Conservation (phyloP, 495 filamentous ascomycete genomes). For the Daldinia caldariorum region DNA sequence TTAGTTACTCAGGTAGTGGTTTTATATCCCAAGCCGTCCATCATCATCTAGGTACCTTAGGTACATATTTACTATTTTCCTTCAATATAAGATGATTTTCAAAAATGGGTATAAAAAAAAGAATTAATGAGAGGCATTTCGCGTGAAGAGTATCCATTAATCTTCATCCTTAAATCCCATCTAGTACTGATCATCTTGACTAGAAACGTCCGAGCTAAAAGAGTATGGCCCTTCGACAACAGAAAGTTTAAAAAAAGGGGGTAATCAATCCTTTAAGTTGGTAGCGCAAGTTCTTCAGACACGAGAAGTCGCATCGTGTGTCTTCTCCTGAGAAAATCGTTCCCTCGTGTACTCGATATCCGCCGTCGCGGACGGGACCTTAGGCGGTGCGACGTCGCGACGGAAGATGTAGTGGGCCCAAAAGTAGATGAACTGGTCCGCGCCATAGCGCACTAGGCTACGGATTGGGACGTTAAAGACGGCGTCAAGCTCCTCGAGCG, state of each 20-base stretch:
- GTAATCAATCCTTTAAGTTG: too few relatives aligned
- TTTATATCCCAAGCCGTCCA: constrained; percentile 5
- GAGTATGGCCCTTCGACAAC: not conserved
- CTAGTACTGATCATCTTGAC: not conserved
- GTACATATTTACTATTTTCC: too few relatives aligned
- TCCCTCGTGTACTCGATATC: constrained; percentile 38
- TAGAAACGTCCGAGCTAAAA: not conserved
- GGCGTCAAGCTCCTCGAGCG: constrained; percentile 72
- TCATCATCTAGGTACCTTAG: too few relatives aligned
- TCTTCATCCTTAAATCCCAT: not conserved
- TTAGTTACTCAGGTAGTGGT: too few relatives aligned
- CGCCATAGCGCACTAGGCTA: constrained; percentile 61
- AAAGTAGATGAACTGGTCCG: constrained; percentile 55
- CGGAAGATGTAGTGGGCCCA: constrained; percentile 63
- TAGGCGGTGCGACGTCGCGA: constrained; percentile 51
- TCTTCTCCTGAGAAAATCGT: constrained; percentile 42
- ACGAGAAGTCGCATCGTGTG: constrained; percentile 39
- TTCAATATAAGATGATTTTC: too few relatives aligned
- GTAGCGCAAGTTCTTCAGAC: constrained; percentile 18
- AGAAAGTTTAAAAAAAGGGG: not conserved
- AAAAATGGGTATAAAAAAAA: constrained; percentile 33
- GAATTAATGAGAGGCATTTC: constrained; percentile 28
- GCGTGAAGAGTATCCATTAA: not conserved
- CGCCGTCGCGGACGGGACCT: constrained; percentile 27
- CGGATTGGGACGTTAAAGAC: constrained; percentile 64